These are phyloP conservation scores for Salvia hispanica DNA, from an alignment of 257 asterid species.

Conservation along the genomic window DNA sequence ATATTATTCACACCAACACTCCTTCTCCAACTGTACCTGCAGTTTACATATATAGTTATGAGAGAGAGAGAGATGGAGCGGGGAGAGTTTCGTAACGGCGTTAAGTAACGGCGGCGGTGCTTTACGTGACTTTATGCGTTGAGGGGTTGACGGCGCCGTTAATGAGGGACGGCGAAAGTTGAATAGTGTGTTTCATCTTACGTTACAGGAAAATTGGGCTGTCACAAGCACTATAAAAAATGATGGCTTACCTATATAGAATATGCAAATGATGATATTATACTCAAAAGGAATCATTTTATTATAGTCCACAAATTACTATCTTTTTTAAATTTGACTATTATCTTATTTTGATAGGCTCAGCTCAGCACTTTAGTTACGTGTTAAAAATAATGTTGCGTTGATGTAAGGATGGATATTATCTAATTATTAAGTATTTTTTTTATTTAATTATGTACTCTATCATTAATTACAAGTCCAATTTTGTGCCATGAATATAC, in stretches of 20 bases:
- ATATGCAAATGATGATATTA: neutral
- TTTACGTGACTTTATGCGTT: constrained; percentile 31
- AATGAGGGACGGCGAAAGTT: constrained; percentile 32
- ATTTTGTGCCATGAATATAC: too few relatives aligned
- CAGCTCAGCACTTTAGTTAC: too few relatives aligned
- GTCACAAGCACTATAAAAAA: constrained; percentile 32
- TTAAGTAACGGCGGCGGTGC: constrained; percentile 37
- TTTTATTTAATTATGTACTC: too few relatives aligned
- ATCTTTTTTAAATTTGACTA: neutral
- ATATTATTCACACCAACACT: neutral
- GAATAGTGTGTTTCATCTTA: constrained; percentile 33
- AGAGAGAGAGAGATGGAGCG: constrained; percentile 21
- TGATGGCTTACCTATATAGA: constrained; percentile 13
- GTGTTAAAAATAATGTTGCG: neutral
- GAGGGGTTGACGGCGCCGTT: constrained; percentile 43
- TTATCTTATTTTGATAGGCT: neutral
- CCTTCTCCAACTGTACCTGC: constrained; percentile 12
- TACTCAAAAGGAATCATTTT: constrained; percentile 16
- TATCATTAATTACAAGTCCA: too few relatives aligned
- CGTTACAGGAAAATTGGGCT: constrained; percentile 36
- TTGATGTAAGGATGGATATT: too few relatives aligned
- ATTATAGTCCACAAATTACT: neutral
- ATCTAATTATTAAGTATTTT: too few relatives aligned
- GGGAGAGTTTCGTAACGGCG: constrained; percentile 41
- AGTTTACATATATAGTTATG: constrained; percentile 3